phyloP scores from a whole-genome alignment of 305 asterid species.

The Withania somnifera region DNA sequence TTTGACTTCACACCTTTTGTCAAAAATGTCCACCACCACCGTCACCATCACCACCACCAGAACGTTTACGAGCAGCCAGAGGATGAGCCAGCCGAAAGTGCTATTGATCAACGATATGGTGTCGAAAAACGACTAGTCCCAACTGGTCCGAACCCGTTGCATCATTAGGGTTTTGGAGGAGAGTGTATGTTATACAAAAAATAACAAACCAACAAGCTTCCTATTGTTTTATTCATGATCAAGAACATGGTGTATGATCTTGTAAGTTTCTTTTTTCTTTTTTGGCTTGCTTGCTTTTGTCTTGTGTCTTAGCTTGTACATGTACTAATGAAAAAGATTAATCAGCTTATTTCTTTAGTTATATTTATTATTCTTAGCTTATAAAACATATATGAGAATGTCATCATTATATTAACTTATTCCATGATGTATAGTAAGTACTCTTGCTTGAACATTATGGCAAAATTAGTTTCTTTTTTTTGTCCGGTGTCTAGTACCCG shows the following conservation, averaged over 20 bases:
- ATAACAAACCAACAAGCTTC: neutral
- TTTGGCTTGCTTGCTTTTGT: neutral
- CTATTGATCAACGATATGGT: constrained; percentile 59
- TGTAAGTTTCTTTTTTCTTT: constrained; percentile 10
- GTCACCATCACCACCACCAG: constrained; percentile 8
- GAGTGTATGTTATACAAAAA: neutral
- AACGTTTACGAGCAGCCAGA: neutral
- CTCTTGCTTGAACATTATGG: neutral
- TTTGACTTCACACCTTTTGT: constrained; percentile 56
- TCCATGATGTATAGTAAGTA: neutral
- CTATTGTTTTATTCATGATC: constrained; percentile 1
- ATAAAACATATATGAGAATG: neutral
- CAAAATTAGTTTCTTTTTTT: neutral
- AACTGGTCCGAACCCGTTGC: constrained; percentile 77
- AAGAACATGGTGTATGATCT: constrained; percentile 5
- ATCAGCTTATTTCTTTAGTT: constrained; percentile 8
- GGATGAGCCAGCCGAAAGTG: neutral
- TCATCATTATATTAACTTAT: neutral
- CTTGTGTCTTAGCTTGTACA: constrained; percentile 27
- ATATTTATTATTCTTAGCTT: constrained; percentile 3
- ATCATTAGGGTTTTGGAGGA: constrained; percentile 25
- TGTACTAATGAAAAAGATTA: constrained; percentile 21
- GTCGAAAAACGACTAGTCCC: constrained; percentile 77
- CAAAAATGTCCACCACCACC: neutral
- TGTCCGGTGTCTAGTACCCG: neutral